Conservation (phyloP, 352 stramenopile species). For the Phytophthora chlamydospora region DNA sequence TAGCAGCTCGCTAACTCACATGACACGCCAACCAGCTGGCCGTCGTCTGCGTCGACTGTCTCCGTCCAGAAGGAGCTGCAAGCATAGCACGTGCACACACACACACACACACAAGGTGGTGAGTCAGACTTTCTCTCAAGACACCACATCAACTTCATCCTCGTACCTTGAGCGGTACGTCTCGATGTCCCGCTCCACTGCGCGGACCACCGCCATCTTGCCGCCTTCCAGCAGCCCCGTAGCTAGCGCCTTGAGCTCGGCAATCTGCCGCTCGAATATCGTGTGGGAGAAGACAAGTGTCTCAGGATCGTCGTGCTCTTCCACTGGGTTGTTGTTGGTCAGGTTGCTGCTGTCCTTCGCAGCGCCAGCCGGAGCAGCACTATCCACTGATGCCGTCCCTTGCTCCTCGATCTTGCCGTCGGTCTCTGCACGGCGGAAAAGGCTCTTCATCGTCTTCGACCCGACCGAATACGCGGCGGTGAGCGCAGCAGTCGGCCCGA, state of each 20-base stretch:
- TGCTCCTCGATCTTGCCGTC: constrained; percentile 20
- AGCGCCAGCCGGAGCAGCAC: constrained; percentile 14
- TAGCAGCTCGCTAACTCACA: constrained; percentile 44
- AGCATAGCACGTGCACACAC: constrained; percentile 11
- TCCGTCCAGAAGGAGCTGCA: constrained; percentile 36
- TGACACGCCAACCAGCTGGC: constrained; percentile 34
- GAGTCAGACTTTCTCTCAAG: constrained; percentile 11
- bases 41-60: constrained; percentile 22
- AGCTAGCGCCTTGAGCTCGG: constrained; percentile 46
- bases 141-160: not conserved
- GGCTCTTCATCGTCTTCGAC: constrained; percentile 72
- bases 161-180: constrained; percentile 41
- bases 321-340: constrained; percentile 12
- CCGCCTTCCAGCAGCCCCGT: constrained; percentile 37
- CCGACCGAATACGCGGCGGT: constrained; percentile 77
- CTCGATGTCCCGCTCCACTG: constrained; percentile 38
- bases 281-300: constrained; percentile 66
- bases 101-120: constrained; percentile 7
- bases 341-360: constrained; percentile 14
- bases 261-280: constrained; percentile 74
- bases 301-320: constrained; percentile 52
- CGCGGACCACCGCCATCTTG: constrained; percentile 33
- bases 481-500: constrained; percentile 71
- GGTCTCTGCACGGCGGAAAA: constrained; percentile 53
- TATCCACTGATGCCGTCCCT: constrained; percentile 17